These are phyloP conservation scores for Powellomyces hirtus DNA, from an alignment of 192 early-diverging fungal genomes.

Conservation along the genomic window DNA sequence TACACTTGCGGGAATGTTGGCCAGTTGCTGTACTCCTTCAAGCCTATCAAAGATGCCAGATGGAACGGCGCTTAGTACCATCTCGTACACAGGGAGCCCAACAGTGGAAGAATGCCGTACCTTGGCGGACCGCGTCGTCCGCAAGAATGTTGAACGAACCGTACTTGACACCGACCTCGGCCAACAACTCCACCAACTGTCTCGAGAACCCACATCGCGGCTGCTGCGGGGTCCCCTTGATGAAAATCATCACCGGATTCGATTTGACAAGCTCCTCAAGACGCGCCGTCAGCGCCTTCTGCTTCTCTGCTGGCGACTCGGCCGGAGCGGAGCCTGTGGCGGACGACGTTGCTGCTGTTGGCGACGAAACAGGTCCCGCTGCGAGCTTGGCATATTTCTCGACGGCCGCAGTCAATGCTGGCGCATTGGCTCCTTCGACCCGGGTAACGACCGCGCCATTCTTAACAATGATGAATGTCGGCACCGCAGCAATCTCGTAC, in stretches of 20 bases:
- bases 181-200: conserved; percentile 74
- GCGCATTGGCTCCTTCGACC: conserved; percentile 86
- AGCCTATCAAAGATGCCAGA: too few relatives aligned
- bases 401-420: conserved; percentile 69
- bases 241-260: conserved; percentile 87
- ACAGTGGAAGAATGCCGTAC: conserved; percentile 26
- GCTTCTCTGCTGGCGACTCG: conserved; percentile 35
- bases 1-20: conserved; percentile 90
- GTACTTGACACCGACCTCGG: conserved; percentile 71
- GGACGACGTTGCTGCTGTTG: conserved; percentile 6
- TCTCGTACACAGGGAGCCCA: too few relatives aligned
- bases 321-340: background rate
- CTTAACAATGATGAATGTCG: conserved; percentile 83
- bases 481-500: conserved; percentile 89
- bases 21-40: conserved; percentile 91
- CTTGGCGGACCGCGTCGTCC: conserved; percentile 89
- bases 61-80: too few relatives aligned
- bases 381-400: conserved; percentile 60
- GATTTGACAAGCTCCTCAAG: conserved; percentile 40
- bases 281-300: conserved; percentile 31
- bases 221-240: conserved; percentile 88
- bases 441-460: conserved; percentile 70
- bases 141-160: conserved; percentile 90
- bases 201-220: conserved; percentile 94
- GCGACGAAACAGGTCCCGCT: background rate